phyloP scores from a whole-genome alignment of 208 protist species.

The Leishmania arabica region DNA sequence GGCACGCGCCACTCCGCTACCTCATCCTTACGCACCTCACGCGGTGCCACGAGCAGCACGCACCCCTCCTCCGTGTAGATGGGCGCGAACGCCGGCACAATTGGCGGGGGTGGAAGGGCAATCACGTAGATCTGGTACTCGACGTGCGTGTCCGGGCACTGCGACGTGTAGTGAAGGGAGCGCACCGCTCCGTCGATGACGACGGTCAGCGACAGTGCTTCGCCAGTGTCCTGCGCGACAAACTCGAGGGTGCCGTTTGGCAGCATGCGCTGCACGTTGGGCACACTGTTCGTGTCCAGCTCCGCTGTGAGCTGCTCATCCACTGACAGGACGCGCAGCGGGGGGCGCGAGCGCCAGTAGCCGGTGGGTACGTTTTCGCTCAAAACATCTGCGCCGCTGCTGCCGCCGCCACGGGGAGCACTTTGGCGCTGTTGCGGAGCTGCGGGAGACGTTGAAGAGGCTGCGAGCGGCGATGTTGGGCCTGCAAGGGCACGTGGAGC shows the following conservation, averaged over 20 bases:
- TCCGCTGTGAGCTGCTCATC: conserved; percentile 45
- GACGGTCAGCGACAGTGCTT: conserved; percentile 31
- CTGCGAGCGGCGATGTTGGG: not conserved
- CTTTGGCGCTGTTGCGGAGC: not conserved
- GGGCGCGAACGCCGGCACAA: conserved; percentile 51
- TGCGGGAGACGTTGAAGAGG: not conserved
- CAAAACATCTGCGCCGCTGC: conserved; percentile 2
- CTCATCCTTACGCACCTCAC: conserved; percentile 72
- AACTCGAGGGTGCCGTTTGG: conserved; percentile 71
- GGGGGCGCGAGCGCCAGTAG: conserved; percentile 47
- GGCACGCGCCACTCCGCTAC: conserved; percentile 53
- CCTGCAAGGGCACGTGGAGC: conserved; percentile 31
- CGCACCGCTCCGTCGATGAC: not conserved
- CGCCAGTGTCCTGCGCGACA: conserved; percentile 69
- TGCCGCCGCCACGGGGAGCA: not conserved
- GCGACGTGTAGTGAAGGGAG: conserved; percentile 46
- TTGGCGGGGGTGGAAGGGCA: conserved; percentile 48
- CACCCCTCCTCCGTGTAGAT: conserved; percentile 85
- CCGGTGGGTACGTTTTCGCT: conserved; percentile 29
- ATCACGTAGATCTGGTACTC: conserved; percentile 61
- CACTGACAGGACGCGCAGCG: conserved; percentile 54
- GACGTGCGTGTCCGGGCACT: conserved; percentile 65
- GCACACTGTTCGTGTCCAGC: conserved; percentile 69
- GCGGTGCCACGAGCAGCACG: conserved; percentile 61
- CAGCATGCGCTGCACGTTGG: conserved; percentile 61